phyloP scores from a whole-genome alignment of 768 basidiomycete species.

The Tubosaeta sp. region DNA sequence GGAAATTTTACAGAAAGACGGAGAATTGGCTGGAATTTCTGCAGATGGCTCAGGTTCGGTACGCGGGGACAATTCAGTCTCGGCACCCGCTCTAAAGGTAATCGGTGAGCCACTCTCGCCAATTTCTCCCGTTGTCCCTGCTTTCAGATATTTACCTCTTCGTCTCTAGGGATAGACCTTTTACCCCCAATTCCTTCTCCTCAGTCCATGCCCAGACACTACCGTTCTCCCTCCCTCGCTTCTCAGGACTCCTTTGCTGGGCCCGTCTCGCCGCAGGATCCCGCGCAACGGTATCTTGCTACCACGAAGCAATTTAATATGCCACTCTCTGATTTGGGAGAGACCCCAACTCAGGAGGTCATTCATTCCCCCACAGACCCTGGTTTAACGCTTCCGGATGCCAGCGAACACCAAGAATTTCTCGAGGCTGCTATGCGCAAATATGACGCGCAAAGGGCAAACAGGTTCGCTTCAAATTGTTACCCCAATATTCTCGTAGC shows the following conservation, averaged over 20 bases:
- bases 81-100: constrained; percentile 27
- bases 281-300: constrained; percentile 43
- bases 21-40: constrained; percentile 11
- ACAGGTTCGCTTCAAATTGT: constrained; percentile 5
- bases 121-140: constrained; percentile 14
- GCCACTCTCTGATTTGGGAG: constrained; percentile 55
- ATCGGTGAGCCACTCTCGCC: constrained; percentile 28
- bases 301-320: constrained; percentile 47
- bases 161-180: constrained; percentile 28
- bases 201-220: constrained; percentile 22
- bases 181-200: constrained; percentile 33
- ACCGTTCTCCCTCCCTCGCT: constrained; percentile 32
- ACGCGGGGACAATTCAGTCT: constrained; percentile 21
- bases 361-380: constrained; percentile 37
- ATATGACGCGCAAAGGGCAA: constrained; percentile 23
- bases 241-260: constrained; percentile 67
- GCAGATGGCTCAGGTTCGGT: constrained; percentile 22
- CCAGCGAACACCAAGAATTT: constrained; percentile 30
- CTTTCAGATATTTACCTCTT: constrained; percentile 25
- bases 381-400: constrained; percentile 47
- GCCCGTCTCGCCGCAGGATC: constrained; percentile 44
- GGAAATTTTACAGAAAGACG: constrained; percentile 37
- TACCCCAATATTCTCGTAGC: constrained; percentile 40
- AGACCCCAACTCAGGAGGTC: constrained; percentile 26
- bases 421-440: constrained; percentile 21